Evolutionary conservation across 495 filamentous ascomycete genomes (phyloP).

Genomic region (Penicillium longicatenatum): DNA sequence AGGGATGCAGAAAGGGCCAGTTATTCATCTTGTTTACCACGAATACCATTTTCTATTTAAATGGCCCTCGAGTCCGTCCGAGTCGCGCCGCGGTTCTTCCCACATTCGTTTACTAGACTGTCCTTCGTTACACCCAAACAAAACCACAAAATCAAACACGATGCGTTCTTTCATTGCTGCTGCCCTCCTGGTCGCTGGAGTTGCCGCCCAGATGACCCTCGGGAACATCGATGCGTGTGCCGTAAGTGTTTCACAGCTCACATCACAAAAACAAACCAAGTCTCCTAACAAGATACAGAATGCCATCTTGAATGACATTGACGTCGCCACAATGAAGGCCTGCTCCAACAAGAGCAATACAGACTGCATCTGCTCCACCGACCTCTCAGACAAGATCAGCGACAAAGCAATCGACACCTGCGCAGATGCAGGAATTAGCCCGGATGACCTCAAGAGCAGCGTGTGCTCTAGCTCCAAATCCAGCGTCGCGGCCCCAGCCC

Average conservation of each 20-base stretch:
- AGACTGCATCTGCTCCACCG: slow-evolving; percentile 25
- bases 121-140: background rate
- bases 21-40: slow-evolving; percentile 16
- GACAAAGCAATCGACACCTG: slow-evolving; percentile 11
- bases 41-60: slow-evolving; percentile 19
- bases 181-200: slow-evolving; percentile 22
- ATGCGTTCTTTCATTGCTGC: slow-evolving; percentile 29
- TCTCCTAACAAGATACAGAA: slow-evolving; percentile 7
- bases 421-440: slow-evolving; percentile 18
- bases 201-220: slow-evolving; percentile 11
- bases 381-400: slow-evolving; percentile 9
- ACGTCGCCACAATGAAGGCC: slow-evolving; percentile 6
- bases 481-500: slow-evolving; percentile 12
- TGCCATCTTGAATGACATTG: slow-evolving; percentile 9
- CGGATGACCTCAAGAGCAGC: slow-evolving; percentile 1
- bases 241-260: slow-evolving; percentile 12
- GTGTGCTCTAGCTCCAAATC: slow-evolving; percentile 11
- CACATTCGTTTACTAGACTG: background rate
- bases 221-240: slow-evolving; percentile 17
- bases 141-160: slow-evolving; percentile 7
- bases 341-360: slow-evolving; percentile 16
- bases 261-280: background rate
- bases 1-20: slow-evolving; percentile 22
- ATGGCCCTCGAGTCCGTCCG: background rate
- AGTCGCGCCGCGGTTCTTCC: background rate